Conservation (phyloP, 2,329 filamentous ascomycete genomes). For the Aaosphaeria pasadenensis region DNA sequence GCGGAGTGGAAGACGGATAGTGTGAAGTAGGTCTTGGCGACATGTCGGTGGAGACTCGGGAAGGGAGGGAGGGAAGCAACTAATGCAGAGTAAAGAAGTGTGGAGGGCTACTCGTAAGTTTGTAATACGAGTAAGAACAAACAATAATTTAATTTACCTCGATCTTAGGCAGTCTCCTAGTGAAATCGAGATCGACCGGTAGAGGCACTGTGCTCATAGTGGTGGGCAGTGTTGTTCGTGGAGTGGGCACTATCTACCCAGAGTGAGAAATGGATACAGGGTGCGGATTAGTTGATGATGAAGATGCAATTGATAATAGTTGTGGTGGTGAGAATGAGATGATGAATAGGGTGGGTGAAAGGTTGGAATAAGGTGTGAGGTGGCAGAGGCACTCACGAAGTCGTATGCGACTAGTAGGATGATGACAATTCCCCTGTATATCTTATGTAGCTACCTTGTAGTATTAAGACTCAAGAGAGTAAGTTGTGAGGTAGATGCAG, state of each 20-base stretch:
- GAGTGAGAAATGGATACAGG: not conserved
- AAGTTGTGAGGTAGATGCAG: no score
- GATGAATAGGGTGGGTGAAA: no score
- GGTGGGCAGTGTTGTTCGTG: not conserved
- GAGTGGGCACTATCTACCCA: not conserved
- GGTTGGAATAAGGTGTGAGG: no score
- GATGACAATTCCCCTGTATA: no score
- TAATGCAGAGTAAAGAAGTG: not conserved
- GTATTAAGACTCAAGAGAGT: no score
- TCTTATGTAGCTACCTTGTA: no score
- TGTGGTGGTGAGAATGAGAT: not conserved
- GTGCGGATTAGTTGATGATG: not conserved
- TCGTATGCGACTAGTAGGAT: no score
- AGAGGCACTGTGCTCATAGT: constrained; percentile 9
- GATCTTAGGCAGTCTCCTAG: constrained; percentile 40
- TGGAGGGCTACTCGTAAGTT: no score
- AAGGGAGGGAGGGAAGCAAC: not conserved
- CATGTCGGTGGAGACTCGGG: not conserved
- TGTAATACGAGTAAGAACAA: no score
- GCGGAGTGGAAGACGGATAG: constrained; percentile 3
- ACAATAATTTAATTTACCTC: constrained; percentile 27
- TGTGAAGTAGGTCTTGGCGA: constrained; percentile 18
- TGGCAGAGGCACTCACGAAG: no score
- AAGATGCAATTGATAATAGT: constrained; percentile 5
- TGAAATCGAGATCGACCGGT: constrained; percentile 25